Base-by-base conservation (phyloP, 2,329 filamentous ascomycete species). In the Pochonia chlamydosporia region DNA sequence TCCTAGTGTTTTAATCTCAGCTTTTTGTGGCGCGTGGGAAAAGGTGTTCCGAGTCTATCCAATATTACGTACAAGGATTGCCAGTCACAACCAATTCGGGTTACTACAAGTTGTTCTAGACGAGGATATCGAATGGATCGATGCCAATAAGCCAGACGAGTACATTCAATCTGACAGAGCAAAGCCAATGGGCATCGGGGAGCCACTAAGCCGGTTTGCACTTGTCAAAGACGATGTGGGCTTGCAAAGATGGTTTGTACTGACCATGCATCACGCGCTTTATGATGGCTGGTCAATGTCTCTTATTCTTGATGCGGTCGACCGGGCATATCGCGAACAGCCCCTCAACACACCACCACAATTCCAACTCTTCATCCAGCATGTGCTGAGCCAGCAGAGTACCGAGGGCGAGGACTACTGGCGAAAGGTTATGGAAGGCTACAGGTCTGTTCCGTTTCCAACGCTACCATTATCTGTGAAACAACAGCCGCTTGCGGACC, bases 261-360 rank as follows among this genome's bases (percentile, higher is more conserved):
- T 42, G 41, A 47, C 39, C 1, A 68, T 73, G 54, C 74, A 77
- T 49, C 76, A 79, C 47, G 71, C 70, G 7, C 56, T 78, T 0
- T 79, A 79, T 44, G 76, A 80, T 39, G 75, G 49, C n/a, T 53
- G 49, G 51, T 51, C 74, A 9, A 73, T 74, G 67, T 70, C 66
- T 1, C 67, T 73, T 61, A 67, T 67, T 3, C 51, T 72, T 4
- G 54, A 71, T 2, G 62, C 71, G 7, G 44, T 44, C 20, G 18
- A 35, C 21, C 18, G 36, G 7, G 42, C 31, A 1, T 51, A 48
- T 21, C 48, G 39, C 0, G 47, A 47, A 6, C 31, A 33, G 5
- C 6, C 14, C 13, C 16, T 44, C 3, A 6, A 13, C 3, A 37
- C 49, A 4, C 43, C 25, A 18, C 47, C 49, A 9, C 47, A 50